These are phyloP conservation scores for Rubroboletus satanas DNA, from an alignment of 768 basidiomycete species.

Conservation along the genomic window DNA sequence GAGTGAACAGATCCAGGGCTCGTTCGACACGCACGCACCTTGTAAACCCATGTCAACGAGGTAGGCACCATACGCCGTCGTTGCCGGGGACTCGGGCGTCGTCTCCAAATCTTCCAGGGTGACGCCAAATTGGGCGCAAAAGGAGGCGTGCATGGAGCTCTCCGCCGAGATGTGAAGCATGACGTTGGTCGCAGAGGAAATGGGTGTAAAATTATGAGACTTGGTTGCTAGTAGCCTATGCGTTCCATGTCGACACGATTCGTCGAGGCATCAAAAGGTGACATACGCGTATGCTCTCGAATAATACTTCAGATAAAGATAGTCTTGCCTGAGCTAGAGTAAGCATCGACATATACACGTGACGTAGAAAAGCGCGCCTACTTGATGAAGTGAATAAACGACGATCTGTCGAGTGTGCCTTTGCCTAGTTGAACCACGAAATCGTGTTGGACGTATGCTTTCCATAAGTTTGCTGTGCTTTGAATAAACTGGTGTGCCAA, in stretches of 20 bases:
- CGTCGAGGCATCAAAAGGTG: neutral
- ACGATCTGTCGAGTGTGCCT: constrained; percentile 61
- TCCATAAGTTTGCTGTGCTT: constrained; percentile 55
- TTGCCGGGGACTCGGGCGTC: constrained; percentile 64
- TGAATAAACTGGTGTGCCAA: constrained; percentile 63
- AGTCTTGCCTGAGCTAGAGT: constrained; percentile 61
- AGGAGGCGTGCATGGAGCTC: constrained; percentile 64
- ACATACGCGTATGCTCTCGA: constrained; percentile 72
- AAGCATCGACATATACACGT: neutral
- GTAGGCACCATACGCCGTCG: constrained; percentile 85
- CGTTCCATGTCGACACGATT: neutral
- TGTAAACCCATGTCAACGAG: constrained; percentile 73
- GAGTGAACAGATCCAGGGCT: neutral
- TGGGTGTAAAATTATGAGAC: constrained; percentile 57
- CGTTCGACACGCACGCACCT: constrained; percentile 9
- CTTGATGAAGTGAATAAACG: constrained; percentile 85
- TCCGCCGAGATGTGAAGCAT: constrained; percentile 66
- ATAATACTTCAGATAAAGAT: constrained; percentile 79
- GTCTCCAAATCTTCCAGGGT: constrained; percentile 52
- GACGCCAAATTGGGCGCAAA: constrained; percentile 71
- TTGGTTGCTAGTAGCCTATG: constrained; percentile 74
- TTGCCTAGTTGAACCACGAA: constrained; percentile 75
- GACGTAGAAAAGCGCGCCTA: constrained; percentile 29
- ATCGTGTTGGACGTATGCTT: constrained; percentile 74
- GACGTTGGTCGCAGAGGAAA: constrained; percentile 58